phyloP scores from a whole-genome alignment of 2,329 filamentous ascomycete genomes.

The Talaromyces sp. region DNA sequence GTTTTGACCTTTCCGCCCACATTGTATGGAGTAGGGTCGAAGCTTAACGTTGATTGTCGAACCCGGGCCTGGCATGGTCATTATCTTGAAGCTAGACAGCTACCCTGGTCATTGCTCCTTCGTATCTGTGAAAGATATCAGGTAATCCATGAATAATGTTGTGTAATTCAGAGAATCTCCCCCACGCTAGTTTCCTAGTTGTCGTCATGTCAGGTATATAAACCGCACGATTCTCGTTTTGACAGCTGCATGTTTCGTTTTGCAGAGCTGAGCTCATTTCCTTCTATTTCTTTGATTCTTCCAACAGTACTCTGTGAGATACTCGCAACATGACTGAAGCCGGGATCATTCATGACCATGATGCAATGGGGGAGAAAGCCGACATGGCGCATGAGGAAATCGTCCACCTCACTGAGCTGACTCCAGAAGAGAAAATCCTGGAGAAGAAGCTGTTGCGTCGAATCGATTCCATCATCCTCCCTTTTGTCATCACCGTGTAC shows the following conservation, averaged over 20 bases:
- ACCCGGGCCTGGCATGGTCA: not conserved
- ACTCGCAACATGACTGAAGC: slow-evolving; percentile 5
- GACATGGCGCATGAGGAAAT: slow-evolving; percentile 18
- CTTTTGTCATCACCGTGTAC: slow-evolving; percentile 38
- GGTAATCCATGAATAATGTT: not conserved
- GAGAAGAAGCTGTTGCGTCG: slow-evolving; percentile 36
- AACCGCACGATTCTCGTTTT: not conserved
- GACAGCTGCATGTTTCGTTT: not conserved
- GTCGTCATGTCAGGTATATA: not conserved
- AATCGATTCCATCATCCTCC: slow-evolving; percentile 38
- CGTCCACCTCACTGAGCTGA: slow-evolving; percentile 31
- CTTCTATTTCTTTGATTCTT: not conserved
- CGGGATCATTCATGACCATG: slow-evolving; percentile 13
- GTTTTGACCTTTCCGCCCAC: slow-evolving; percentile 2
- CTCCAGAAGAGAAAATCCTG: slow-evolving; percentile 30
- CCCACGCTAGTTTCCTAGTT: slow-evolving; percentile 2
- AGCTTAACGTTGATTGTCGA: too few species aligned
- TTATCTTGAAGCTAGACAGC: not conserved
- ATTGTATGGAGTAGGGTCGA: not conserved
- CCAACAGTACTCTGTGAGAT: not conserved
- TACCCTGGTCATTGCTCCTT: not conserved
- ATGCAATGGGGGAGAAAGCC: slow-evolving; percentile 21
- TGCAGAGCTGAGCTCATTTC: not conserved
- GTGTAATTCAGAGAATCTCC: not conserved
- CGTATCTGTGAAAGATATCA: not conserved